These are phyloP conservation scores for Lasiosphaeris hirsuta DNA, from an alignment of 495 filamentous ascomycete species.

Conservation along the genomic window DNA sequence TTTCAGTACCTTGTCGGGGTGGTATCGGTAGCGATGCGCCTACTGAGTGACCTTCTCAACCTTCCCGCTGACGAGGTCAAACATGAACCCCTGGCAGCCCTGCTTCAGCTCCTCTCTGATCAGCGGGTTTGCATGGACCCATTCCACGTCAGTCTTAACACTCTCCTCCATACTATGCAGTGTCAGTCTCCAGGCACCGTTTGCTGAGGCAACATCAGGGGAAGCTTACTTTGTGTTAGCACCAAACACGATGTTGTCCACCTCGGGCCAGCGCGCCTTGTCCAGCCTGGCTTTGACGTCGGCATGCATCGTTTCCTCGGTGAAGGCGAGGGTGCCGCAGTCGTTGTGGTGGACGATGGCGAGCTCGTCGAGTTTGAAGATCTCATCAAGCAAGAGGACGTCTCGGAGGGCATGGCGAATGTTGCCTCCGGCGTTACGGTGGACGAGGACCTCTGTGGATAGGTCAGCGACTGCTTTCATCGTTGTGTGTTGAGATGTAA, in stretches of 20 bases:
- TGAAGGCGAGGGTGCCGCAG: conserved; percentile 20
- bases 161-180: neutral
- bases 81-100: neutral
- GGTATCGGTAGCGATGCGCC: no score
- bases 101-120: conserved; percentile 5
- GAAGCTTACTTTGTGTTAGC: conserved; percentile 7
- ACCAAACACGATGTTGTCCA: conserved; percentile 16
- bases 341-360: conserved; percentile 27
- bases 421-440: conserved; percentile 26
- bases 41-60: conserved; percentile 2
- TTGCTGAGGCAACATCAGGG: neutral
- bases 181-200: neutral
- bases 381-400: conserved; percentile 20
- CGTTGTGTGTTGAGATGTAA: neutral
- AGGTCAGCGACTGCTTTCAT: neutral
- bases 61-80: neutral
- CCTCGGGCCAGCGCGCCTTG: conserved; percentile 8
- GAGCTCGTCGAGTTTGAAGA: conserved; percentile 20
- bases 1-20: no score
- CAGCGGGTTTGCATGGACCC: conserved; percentile 1
- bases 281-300: conserved; percentile 6
- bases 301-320: conserved; percentile 7
- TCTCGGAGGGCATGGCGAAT: conserved; percentile 22
- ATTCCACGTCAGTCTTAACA: conserved; percentile 2
- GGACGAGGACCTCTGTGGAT: conserved; percentile 15